phyloP scores from a whole-genome alignment of 371 early-diverging fungal genomes.

The Haplosporangium sp. region DNA sequence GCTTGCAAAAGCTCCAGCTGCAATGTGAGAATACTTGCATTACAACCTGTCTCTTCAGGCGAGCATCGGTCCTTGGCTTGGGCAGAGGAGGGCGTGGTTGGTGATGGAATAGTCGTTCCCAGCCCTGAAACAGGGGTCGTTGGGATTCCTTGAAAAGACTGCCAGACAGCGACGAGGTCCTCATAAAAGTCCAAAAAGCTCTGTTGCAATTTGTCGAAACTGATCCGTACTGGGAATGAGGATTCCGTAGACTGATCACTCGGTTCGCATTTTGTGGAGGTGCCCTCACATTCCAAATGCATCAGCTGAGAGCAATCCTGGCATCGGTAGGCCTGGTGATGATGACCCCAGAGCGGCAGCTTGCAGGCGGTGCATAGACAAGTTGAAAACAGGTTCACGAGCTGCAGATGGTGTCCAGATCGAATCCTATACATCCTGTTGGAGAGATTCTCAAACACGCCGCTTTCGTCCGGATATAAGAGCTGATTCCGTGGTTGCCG shows the following conservation, averaged over 20 bases:
- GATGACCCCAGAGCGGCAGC: constrained; percentile 68
- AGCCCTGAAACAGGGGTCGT: background rate
- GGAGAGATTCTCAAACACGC: constrained; percentile 7
- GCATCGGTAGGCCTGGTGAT: constrained; percentile 67
- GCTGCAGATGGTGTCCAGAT: constrained; percentile 61
- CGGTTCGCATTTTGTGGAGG: constrained; percentile 7
- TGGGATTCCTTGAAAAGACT: background rate
- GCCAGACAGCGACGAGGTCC: constrained; percentile 17
- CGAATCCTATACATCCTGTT: constrained; percentile 20
- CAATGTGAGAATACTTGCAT: constrained; percentile 27
- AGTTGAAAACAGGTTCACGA: constrained; percentile 67
- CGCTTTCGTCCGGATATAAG: constrained; percentile 23
- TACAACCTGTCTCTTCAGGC: constrained; percentile 49
- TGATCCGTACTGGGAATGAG: constrained; percentile 18
- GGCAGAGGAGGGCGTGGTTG: constrained; percentile 2
- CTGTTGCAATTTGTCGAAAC: constrained; percentile 19
- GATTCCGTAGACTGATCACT: constrained; percentile 2
- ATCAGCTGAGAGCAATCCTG: constrained; percentile 62
- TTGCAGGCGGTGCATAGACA: constrained; percentile 64
- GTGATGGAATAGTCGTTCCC: constrained; percentile 3
- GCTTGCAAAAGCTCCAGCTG: constrained; percentile 34
- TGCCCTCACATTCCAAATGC: constrained; percentile 58
- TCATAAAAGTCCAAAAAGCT: constrained; percentile 39
- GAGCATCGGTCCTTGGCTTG: constrained; percentile 28
- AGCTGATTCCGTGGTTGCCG: constrained; percentile 28